Percentiles rank a stretch among this genome's conserved stretches.
Evolutionary conservation across 192 early-diverging fungal genomes (phyloP).

Genomic region (Coemansia javaensis): DNA sequence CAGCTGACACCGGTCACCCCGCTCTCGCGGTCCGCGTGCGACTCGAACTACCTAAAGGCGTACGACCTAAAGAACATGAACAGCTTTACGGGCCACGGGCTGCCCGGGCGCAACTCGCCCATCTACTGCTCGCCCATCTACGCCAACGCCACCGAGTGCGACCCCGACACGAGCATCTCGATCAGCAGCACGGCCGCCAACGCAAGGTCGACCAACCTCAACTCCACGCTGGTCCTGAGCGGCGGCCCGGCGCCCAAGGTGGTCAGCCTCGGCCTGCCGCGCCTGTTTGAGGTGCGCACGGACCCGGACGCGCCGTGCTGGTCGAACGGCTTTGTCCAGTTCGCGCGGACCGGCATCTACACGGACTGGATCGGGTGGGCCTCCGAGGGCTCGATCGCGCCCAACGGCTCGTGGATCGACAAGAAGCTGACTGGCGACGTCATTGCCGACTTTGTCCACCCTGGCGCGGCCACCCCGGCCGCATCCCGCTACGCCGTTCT

Average conservation of each 20-base stretch:
- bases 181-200: constrained; percentile 11
- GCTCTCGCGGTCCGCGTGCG: constrained; percentile 25
- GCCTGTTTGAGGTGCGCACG: constrained; percentile 29
- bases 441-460: constrained; percentile 23
- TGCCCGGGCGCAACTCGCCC: constrained; percentile 34
- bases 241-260: constrained; percentile 28
- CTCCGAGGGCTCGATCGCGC: constrained; percentile 29
- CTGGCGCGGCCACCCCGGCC: not conserved
- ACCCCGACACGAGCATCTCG: constrained; percentile 24
- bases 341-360: constrained; percentile 40
- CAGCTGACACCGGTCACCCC: constrained; percentile 18
- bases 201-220: constrained; percentile 35
- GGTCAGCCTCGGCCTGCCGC: constrained; percentile 32
- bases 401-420: constrained; percentile 37
- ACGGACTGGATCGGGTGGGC: constrained; percentile 49
- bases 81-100: constrained; percentile 37
- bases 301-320: constrained; percentile 16
- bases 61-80: constrained; percentile 38
- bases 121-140: constrained; percentile 45
- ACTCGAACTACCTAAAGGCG: constrained; percentile 24
- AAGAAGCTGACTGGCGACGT: constrained; percentile 16
- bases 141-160: constrained; percentile 35
- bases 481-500: not conserved
- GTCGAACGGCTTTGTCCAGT: constrained; percentile 44
- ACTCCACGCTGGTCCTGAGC: constrained; percentile 39